Conservation (phyloP, 2,329 filamentous ascomycete genomes). For the Gliomastix tumulicola region DNA sequence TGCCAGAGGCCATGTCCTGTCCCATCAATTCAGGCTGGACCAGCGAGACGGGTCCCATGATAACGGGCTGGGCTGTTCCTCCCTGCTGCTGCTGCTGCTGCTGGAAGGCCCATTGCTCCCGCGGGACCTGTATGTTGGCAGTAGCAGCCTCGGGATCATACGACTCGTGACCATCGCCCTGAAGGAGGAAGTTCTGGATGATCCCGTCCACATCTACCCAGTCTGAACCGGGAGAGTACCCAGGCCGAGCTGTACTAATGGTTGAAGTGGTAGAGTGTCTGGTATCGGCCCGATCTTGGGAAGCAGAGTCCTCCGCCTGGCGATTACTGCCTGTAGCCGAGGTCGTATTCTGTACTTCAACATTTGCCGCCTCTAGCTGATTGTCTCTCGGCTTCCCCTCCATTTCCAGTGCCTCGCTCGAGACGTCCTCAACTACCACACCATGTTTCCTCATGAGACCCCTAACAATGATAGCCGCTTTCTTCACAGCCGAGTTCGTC, state of each 20-base stretch:
- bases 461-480: constrained; percentile 35
- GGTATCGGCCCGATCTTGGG: no score
- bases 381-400: no score
- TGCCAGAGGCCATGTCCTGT: no score
- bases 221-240: constrained; percentile 9
- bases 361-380: not conserved
- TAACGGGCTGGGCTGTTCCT: not conserved
- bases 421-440: constrained; percentile 14
- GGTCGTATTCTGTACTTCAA: not conserved
- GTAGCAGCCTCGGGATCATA: not conserved
- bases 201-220: constrained; percentile 25
- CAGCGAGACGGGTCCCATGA: not conserved
- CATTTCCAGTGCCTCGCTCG: constrained; percentile 4
- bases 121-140: no score
- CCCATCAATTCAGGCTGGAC: no score
- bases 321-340: no score
- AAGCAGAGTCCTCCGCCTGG: no score
- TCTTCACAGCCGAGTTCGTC: constrained; percentile 40
- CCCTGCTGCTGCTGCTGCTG: constrained; percentile 6
- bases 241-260: no score
- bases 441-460: constrained; percentile 36
- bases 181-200: constrained; percentile 23
- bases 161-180: constrained; percentile 7
- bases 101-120: not conserved
- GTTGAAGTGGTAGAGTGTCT: no score